Conservation (phyloP, 2,329 filamentous ascomycete species). For the Paraphoma sp. region DNA sequence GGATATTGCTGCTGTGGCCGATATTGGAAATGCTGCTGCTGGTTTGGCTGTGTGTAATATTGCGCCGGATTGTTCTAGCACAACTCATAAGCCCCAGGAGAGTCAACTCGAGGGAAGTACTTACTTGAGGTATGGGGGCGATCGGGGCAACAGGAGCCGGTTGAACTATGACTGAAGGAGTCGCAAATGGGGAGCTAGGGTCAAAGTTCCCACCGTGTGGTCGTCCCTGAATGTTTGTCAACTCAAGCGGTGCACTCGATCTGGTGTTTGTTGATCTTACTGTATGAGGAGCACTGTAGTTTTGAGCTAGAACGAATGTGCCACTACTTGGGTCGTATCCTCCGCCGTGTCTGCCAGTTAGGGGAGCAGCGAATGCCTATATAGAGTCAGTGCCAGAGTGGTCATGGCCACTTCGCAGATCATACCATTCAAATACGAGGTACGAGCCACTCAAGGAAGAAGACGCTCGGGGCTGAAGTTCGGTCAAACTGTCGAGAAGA, state of each 20-base stretch:
- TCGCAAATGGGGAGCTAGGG: constrained; percentile 15
- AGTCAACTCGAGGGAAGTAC: too few species aligned
- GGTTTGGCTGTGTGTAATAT: constrained; percentile 11
- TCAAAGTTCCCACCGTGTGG: constrained; percentile 17
- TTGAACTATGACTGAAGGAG: constrained; percentile 10
- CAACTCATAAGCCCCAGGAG: too few species aligned
- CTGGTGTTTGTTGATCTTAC: background rate
- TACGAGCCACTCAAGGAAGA: background rate
- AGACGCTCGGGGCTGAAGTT: background rate
- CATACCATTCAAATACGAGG: constrained; percentile 21
- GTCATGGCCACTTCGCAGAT: background rate
- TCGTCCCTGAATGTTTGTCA: background rate
- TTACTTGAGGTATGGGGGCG: constrained; percentile 8
- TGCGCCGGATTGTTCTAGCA: background rate
- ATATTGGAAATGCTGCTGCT: background rate
- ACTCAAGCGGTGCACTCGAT: background rate
- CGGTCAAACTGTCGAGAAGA: background rate
- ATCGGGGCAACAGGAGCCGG: constrained; percentile 12
- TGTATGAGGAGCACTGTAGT: constrained; percentile 6
- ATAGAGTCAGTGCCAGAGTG: constrained; percentile 1
- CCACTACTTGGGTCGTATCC: constrained; percentile 22
- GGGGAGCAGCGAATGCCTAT: constrained; percentile 25
- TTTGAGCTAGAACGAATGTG: constrained; percentile 12
- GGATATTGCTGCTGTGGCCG: constrained; percentile 11
- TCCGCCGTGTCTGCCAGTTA: constrained; percentile 27